phyloP scores from a whole-genome alignment of 257 asterid species.

The Nicotiana tabacum region DNA sequence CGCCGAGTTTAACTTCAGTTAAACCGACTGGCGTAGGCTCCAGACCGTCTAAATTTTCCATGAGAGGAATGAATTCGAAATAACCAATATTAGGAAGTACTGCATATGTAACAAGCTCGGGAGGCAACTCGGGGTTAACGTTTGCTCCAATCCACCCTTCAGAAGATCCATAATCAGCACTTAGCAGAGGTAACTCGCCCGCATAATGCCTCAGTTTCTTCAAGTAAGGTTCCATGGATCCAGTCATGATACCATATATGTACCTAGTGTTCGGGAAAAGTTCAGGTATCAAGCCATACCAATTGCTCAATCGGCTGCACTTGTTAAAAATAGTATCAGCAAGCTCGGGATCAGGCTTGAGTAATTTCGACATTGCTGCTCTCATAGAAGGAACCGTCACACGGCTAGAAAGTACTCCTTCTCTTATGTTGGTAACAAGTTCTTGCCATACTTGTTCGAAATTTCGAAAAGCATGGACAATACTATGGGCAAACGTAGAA shows the following conservation, averaged over 20 bases:
- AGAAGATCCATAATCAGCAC: slow-evolving; percentile 92
- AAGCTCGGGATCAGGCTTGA: slow-evolving; percentile 66
- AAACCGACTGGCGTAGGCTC: slow-evolving; percentile 56
- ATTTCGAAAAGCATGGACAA: slow-evolving; percentile 78
- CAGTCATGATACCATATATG: slow-evolving; percentile 88
- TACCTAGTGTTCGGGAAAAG: slow-evolving; percentile 71
- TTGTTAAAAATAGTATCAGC: slow-evolving; percentile 42
- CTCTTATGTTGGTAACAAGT: slow-evolving; percentile 52
- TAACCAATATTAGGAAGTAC: slow-evolving; percentile 84
- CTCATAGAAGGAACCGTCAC: slow-evolving; percentile 65
- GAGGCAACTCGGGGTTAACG: slow-evolving; percentile 67
- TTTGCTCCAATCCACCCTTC: slow-evolving; percentile 96
- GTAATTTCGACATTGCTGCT: slow-evolving; percentile 52
- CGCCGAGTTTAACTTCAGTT: slow-evolving; percentile 63
- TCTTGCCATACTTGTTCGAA: slow-evolving; percentile 80
- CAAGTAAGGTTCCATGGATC: slow-evolving; percentile 95
- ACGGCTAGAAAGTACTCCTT: slow-evolving; percentile 54
- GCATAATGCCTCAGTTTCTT: slow-evolving; percentile 80
- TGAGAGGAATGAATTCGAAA: slow-evolving; percentile 77
- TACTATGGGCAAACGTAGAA: slow-evolving; percentile 87
- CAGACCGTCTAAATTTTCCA: slow-evolving; percentile 18
- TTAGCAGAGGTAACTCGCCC: slow-evolving; percentile 62
- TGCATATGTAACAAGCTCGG: slow-evolving; percentile 62
- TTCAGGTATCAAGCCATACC: slow-evolving; percentile 73
- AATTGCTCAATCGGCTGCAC: slow-evolving; percentile 52